These are phyloP conservation scores for Alternaria brassicae DNA, from an alignment of 2,329 filamentous ascomycete genomes.

Conservation along the genomic window DNA sequence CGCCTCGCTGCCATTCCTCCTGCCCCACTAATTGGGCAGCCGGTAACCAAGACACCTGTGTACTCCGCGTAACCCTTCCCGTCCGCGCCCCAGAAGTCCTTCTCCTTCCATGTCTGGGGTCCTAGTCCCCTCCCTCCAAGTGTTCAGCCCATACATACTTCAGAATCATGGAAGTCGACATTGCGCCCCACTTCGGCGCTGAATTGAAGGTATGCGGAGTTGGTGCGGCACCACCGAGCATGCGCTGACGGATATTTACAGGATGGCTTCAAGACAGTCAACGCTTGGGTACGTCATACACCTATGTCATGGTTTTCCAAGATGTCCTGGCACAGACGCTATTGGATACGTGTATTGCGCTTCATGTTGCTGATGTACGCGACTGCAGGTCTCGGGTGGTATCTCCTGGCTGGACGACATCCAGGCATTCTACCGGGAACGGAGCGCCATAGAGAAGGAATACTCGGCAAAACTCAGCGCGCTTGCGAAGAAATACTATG, in stretches of 20 bases:
- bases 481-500: slow-evolving; percentile 94
- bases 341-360: slow-evolving; percentile 8
- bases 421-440: slow-evolving; percentile 95
- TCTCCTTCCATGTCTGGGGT: slow-evolving; percentile 36
- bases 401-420: slow-evolving; percentile 97
- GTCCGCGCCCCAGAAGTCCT: slow-evolving; percentile 25
- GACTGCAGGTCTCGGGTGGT: slow-evolving; percentile 72
- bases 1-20: slow-evolving; percentile 35
- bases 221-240: slow-evolving; percentile 23
- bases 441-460: slow-evolving; percentile 93
- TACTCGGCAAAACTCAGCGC: slow-evolving; percentile 87
- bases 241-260: slow-evolving; percentile 53
- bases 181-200: slow-evolving; percentile 84
- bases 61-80: slow-evolving; percentile 32
- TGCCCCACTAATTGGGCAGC: slow-evolving; percentile 41
- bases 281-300: slow-evolving; percentile 72
- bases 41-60: slow-evolving; percentile 19
- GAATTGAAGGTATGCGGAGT: slow-evolving; percentile 79
- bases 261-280: slow-evolving; percentile 97
- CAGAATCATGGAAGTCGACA: slow-evolving; percentile 77
- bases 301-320: neutral
- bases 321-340: slow-evolving; percentile 11
- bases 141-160: slow-evolving; percentile 18
- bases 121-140: slow-evolving; percentile 30
- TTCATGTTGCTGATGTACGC: slow-evolving; percentile 32